Conservation (phyloP, 2,329 filamentous ascomycete genomes). For the Tolypocladium guangdongense region DNA sequence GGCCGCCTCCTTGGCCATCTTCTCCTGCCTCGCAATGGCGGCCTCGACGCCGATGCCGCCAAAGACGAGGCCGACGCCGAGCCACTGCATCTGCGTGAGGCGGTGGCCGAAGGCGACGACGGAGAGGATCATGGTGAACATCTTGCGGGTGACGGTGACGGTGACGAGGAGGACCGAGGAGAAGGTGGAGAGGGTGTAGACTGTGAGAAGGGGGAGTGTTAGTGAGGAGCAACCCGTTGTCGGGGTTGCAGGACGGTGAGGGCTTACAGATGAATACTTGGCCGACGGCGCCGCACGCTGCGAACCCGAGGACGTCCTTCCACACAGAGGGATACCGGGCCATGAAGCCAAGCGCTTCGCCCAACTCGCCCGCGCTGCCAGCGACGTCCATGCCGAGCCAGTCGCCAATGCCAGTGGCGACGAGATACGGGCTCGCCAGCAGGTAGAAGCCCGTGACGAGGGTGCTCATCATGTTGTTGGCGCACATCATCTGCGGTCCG, state of each 20-base stretch:
- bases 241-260: neutral
- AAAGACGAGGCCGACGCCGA: conserved; percentile 87
- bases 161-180: conserved; percentile 87
- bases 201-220: conserved; percentile 21
- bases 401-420: conserved; percentile 50
- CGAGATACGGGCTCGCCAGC: conserved; percentile 68
- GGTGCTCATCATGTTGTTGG: conserved; percentile 83
- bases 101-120: conserved; percentile 90
- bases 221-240: neutral
- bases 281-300: conserved; percentile 79
- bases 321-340: conserved; percentile 68
- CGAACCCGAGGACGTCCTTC: conserved; percentile 82
- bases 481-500: conserved; percentile 99
- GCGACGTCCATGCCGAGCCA: conserved; percentile 57
- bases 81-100: conserved; percentile 81
- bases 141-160: conserved; percentile 94
- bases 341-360: conserved; percentile 72
- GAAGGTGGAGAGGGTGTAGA: conserved; percentile 89
- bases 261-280: conserved; percentile 85
- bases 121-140: conserved; percentile 97
- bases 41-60: conserved; percentile 90
- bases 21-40: conserved; percentile 68
- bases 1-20: conserved; percentile 64
- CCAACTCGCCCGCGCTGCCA: conserved; percentile 63
- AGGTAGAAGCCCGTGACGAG: conserved; percentile 68